phyloP scores from a whole-genome alignment of 805 yeast species.

The Barnettozyma wickerhamii region DNA sequence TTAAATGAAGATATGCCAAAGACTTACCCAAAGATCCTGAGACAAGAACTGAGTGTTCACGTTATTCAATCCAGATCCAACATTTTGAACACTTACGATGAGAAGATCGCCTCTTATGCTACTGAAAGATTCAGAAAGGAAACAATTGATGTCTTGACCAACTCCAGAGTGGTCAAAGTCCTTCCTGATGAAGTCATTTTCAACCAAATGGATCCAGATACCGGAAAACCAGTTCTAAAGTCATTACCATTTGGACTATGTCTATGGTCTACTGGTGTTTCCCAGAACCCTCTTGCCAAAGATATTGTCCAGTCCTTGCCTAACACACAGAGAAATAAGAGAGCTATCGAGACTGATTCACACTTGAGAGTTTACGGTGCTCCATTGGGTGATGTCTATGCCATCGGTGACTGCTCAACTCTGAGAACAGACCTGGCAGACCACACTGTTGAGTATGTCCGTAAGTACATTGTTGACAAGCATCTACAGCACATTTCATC shows the following conservation, averaged over 20 bases:
- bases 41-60: constrained; percentile 63
- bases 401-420: constrained; percentile 70
- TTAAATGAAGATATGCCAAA: constrained; percentile 59
- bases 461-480: constrained; percentile 40
- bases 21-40: constrained; percentile 52
- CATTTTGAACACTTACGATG: constrained; percentile 65
- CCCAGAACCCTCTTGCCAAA: constrained; percentile 58
- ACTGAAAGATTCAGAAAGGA: constrained; percentile 60
- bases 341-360: constrained; percentile 76
- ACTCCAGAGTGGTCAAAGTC: constrained; percentile 59
- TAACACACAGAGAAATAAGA: constrained; percentile 49
- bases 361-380: constrained; percentile 67
- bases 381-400: constrained; percentile 62
- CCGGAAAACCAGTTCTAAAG: constrained; percentile 37
- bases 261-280: constrained; percentile 75
- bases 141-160: constrained; percentile 56
- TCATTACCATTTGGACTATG: constrained; percentile 64
- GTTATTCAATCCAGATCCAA: constrained; percentile 66
- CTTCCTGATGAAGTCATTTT: constrained; percentile 54
- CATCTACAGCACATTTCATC: constrained; percentile 33
- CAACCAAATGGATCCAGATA: constrained; percentile 40
- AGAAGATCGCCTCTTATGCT: constrained; percentile 60
- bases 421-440: constrained; percentile 56
- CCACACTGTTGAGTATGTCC: constrained; percentile 48
- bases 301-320: constrained; percentile 45